Evolutionary conservation across 208 protist species (phyloP).

Genomic region (Crithidia brevicula): DNA sequence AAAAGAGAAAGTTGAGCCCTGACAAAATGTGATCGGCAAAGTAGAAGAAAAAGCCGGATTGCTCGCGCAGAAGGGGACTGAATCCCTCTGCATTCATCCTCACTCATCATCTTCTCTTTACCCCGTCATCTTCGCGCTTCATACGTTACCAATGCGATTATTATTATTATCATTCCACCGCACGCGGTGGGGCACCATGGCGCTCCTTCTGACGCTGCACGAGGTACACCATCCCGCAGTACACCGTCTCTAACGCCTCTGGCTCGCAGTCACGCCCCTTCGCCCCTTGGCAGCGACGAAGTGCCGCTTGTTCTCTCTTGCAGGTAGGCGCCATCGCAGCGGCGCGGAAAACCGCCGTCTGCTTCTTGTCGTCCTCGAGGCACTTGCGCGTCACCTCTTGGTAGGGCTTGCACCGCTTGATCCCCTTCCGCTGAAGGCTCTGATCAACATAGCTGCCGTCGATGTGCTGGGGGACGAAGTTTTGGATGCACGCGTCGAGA

Average conservation of each 20-base stretch:
- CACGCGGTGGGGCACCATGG: constrained; percentile 7
- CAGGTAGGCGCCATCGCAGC: constrained; percentile 67
- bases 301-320: constrained; percentile 54
- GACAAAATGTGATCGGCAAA: no score
- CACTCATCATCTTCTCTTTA: background rate
- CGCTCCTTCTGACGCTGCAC: constrained; percentile 66
- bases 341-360: constrained; percentile 70
- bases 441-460: constrained; percentile 83
- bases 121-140: background rate
- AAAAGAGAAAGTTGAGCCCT: no score
- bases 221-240: constrained; percentile 86
- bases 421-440: constrained; percentile 75
- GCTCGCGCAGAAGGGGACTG: no score
- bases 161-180: no score
- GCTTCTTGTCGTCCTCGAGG: constrained; percentile 83
- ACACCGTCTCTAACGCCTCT: constrained; percentile 80
- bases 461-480: constrained; percentile 79
- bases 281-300: constrained; percentile 57
- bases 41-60: no score
- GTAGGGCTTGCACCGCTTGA: constrained; percentile 78
- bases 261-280: constrained; percentile 71
- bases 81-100: no score
- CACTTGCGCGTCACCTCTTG: constrained; percentile 65
- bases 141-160: no score
- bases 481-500: constrained; percentile 85